Evolutionary conservation across 2,329 filamentous ascomycete genomes (phyloP).

Genomic region (Nothomitra cinnamomea): DNA sequence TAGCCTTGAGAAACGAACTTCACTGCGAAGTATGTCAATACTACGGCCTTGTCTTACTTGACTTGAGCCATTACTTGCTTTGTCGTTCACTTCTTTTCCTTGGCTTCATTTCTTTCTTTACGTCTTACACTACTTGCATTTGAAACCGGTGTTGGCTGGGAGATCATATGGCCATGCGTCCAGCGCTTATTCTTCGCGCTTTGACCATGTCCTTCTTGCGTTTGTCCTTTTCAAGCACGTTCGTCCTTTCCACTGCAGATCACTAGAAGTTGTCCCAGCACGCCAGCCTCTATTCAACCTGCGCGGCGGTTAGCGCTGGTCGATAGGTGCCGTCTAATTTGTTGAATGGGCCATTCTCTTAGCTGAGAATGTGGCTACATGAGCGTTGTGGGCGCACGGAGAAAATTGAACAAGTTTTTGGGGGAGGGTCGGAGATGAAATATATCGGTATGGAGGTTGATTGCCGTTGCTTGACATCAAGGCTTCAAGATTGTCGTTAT

Average conservation of each 20-base stretch:
- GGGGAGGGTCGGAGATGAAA: background rate
- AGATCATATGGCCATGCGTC: background rate
- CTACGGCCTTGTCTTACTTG: background rate
- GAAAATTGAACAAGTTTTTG: conserved; percentile 1
- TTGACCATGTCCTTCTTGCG: background rate
- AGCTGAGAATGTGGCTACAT: background rate
- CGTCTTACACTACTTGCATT: conserved; percentile 1
- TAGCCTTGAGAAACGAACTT: background rate
- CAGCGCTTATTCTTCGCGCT: background rate
- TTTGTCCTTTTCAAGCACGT: background rate
- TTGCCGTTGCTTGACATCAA: background rate
- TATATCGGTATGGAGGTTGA: background rate
- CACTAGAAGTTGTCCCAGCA: conserved; percentile 9
- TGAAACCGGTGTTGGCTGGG: conserved; percentile 2
- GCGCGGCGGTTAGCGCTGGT: conserved; percentile 12
- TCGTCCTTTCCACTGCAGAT: conserved; percentile 3
- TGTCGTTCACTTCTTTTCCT: too few species aligned
- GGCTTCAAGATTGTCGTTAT: background rate
- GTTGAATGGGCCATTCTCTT: conserved; percentile 4
- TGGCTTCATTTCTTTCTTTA: background rate
- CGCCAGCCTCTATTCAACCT: conserved; percentile 6
- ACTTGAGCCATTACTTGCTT: background rate
- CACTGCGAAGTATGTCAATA: background rate
- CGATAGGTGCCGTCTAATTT: conserved; percentile 11
- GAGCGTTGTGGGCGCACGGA: background rate